Percentiles rank a stretch among this genome's conserved stretches.
Evolutionary conservation across 306 rosid species (phyloP).

Genomic region (Fagus crenata): DNA sequence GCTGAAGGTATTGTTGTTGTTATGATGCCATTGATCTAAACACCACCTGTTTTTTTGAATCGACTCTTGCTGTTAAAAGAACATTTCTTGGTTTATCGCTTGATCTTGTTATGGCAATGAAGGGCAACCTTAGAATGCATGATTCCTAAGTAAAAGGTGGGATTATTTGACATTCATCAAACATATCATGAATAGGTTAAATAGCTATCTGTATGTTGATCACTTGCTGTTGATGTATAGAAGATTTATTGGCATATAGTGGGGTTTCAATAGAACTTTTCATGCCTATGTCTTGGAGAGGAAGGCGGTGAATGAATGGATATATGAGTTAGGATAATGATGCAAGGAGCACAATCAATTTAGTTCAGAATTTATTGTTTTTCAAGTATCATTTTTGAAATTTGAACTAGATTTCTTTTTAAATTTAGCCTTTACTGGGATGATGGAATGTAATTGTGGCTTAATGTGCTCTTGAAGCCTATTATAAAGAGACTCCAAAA

Average conservation of each 20-base stretch:
- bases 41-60: slow-evolving; percentile 21
- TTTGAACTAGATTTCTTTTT: no score
- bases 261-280: neutral
- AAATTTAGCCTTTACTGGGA: no score
- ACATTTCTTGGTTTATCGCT: slow-evolving; percentile 22
- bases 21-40: slow-evolving; percentile 19
- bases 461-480: no score
- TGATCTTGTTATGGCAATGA: slow-evolving; percentile 20
- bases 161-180: slow-evolving; percentile 4
- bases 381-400: no score
- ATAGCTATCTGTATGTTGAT: slow-evolving; percentile 16
- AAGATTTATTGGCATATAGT: neutral
- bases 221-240: slow-evolving; percentile 19
- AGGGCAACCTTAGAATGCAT: slow-evolving; percentile 26
- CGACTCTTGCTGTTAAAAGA: slow-evolving; percentile 11
- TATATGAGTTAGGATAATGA: neutral
- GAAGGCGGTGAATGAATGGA: neutral
- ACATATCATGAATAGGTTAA: slow-evolving; percentile 16
- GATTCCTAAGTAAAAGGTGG: slow-evolving; percentile 26
- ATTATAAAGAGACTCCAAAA: no score
- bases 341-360: no score
- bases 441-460: no score
- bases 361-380: no score
- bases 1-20: slow-evolving; percentile 20
- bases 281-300: neutral